phyloP scores from a whole-genome alignment of 2,329 filamentous ascomycete genomes.

The Blumeriella jaapii region DNA sequence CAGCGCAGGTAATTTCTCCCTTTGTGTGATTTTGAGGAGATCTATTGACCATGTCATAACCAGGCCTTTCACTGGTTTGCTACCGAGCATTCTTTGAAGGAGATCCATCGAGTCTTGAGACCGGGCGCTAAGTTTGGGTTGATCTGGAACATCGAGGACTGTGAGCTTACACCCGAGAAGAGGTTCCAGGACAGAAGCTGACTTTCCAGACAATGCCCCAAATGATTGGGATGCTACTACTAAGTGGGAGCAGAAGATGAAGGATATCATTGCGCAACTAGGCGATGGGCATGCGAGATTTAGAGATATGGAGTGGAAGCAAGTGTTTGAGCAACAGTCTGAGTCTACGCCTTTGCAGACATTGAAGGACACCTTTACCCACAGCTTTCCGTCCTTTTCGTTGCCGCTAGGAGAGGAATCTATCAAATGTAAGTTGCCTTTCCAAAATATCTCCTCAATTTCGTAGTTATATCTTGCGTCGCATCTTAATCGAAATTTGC shows the following conservation, averaged over 20 bases:
- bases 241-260: slow-evolving; percentile 49
- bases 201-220: slow-evolving; percentile 49
- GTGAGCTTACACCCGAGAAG: slow-evolving; percentile 31
- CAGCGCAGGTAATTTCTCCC: slow-evolving; percentile 47
- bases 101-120: slow-evolving; percentile 56
- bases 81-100: slow-evolving; percentile 45
- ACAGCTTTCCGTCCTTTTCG: slow-evolving; percentile 40
- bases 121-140: slow-evolving; percentile 49
- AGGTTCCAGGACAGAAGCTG: not conserved
- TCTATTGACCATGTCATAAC: slow-evolving; percentile 9
- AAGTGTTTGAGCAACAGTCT: slow-evolving; percentile 50
- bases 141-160: slow-evolving; percentile 67
- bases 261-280: slow-evolving; percentile 43
- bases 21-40: not conserved
- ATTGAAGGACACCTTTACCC: slow-evolving; percentile 32
- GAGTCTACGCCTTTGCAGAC: slow-evolving; percentile 40
- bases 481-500: too few relatives aligned
- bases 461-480: too few relatives aligned
- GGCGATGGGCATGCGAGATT: slow-evolving; percentile 53
- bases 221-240: slow-evolving; percentile 41
- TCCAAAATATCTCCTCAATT: too few relatives aligned
- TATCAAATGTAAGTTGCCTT: slow-evolving; percentile 30
- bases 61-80: slow-evolving; percentile 48
- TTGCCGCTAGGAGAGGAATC: slow-evolving; percentile 47
- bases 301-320: slow-evolving; percentile 51